A percentile compares a stretch with the other conserved stretches of the same genome.
Conservation (phyloP, 1,284 basidiomycete genomes). For the Gymnopus androsaceus region DNA sequence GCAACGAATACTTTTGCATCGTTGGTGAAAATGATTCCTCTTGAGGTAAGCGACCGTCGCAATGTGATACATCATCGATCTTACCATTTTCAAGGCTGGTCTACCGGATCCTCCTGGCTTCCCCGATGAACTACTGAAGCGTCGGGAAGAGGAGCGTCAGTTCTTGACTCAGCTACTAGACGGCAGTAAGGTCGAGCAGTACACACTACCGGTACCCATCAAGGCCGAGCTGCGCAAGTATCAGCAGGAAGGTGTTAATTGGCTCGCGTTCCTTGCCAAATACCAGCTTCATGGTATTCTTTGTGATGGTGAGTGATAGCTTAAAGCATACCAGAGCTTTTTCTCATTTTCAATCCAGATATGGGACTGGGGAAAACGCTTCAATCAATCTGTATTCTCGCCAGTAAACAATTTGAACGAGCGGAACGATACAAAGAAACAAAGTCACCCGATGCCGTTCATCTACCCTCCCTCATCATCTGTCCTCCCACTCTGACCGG, state of each 20-base stretch:
- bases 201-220: conserved; percentile 85
- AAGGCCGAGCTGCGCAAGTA: conserved; percentile 96
- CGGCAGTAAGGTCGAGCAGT: conserved; percentile 92
- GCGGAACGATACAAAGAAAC: conserved; percentile 69
- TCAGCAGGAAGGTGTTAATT: conserved; percentile 98
- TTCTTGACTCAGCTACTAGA: conserved; percentile 95
- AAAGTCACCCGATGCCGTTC: conserved; percentile 76
- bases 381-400: conserved; percentile 97
- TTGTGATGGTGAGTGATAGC: conserved; percentile 79
- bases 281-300: conserved; percentile 98
- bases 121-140: conserved; percentile 85
- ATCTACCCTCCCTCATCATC: conserved; percentile 92
- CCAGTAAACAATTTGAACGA: conserved; percentile 92
- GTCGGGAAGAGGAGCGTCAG: conserved; percentile 85
- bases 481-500: conserved; percentile 97
- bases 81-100: conserved; percentile 64
- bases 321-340: not conserved
- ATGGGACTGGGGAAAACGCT: conserved; percentile 99
- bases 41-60: conserved; percentile 68
- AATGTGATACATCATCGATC: not conserved
- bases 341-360: conserved; percentile 49
- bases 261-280: conserved; percentile 97
- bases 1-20: conserved; percentile 97
- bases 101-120: conserved; percentile 94
- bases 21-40: conserved; percentile 98